Evolutionary conservation across 2,329 filamentous ascomycete species (phyloP).

Genomic region (Alternaria arborescens): DNA sequence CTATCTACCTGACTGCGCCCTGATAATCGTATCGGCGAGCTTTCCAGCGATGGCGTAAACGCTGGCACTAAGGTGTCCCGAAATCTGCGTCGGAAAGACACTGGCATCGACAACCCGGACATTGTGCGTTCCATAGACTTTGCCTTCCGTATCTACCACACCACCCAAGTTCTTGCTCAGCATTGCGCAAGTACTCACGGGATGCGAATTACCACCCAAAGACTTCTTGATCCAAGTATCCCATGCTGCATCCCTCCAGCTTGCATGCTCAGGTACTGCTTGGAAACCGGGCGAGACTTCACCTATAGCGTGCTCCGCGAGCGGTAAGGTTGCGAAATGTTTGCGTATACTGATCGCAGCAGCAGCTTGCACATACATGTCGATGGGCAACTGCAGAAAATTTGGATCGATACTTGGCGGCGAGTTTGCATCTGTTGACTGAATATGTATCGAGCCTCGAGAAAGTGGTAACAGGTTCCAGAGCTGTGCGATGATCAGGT

Average conservation of each 20-base stretch:
- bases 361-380: conserved; percentile 47
- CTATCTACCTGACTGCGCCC: neutral
- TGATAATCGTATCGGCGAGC: conserved; percentile 39
- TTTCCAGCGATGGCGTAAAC: conserved; percentile 51
- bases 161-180: conserved; percentile 41
- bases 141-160: conserved; percentile 44
- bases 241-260: conserved; percentile 30
- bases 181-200: conserved; percentile 48
- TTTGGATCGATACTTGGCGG: conserved; percentile 54
- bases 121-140: conserved; percentile 46
- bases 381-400: conserved; percentile 54
- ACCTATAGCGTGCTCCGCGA: conserved; percentile 27
- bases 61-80: conserved; percentile 47
- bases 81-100: conserved; percentile 45
- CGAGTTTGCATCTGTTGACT: conserved; percentile 40
- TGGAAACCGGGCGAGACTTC: conserved; percentile 35
- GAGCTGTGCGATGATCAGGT: conserved; percentile 47
- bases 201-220: conserved; percentile 44
- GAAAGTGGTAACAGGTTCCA: conserved; percentile 52
- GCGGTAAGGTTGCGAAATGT: conserved; percentile 38
- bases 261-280: conserved; percentile 30
- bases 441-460: conserved; percentile 47
- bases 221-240: conserved; percentile 30
- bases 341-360: conserved; percentile 45
- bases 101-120: conserved; percentile 52